phyloP scores from a whole-genome alignment of 177 flowering plant genomes.

The Tripterygium wilfordii region DNA sequence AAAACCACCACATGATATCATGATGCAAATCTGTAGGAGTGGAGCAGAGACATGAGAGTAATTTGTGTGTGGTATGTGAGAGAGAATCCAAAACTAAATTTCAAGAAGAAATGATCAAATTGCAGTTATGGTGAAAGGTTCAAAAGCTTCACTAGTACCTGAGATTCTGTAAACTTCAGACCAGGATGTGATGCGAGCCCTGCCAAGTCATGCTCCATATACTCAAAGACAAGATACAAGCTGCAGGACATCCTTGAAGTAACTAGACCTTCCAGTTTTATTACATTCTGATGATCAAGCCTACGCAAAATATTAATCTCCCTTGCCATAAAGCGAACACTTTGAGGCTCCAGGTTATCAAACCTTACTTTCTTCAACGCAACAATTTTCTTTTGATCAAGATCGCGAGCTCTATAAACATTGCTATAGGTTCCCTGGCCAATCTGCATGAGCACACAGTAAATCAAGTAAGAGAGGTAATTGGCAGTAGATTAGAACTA shows the following conservation, averaged over 20 bases:
- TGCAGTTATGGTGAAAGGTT: too few species aligned
- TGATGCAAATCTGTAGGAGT: too few species aligned
- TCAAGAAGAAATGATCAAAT: too few species aligned
- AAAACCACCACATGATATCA: too few species aligned
- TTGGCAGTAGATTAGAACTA: too few species aligned
- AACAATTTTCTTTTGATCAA: slow-evolving; percentile 81
- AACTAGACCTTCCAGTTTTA: slow-evolving; percentile 90
- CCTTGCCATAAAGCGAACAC: slow-evolving; percentile 98
- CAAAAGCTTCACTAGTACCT: slow-evolving; percentile 39
- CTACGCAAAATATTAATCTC: slow-evolving; percentile 88
- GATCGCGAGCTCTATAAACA: slow-evolving; percentile 94
- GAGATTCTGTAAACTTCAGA: slow-evolving; percentile 83
- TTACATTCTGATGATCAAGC: slow-evolving; percentile 93
- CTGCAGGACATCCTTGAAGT: slow-evolving; percentile 96
- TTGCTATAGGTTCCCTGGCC: slow-evolving; percentile 98
- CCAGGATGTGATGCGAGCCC: slow-evolving; percentile 93
- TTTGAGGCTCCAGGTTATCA: slow-evolving; percentile 95
- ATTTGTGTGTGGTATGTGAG: too few species aligned
- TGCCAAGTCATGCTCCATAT: slow-evolving; percentile 98
- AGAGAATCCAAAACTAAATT: too few species aligned
- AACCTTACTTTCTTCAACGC: slow-evolving; percentile 95
- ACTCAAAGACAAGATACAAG: slow-evolving; percentile 94
- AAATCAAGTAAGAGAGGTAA: not conserved
- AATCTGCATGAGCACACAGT: slow-evolving; percentile 49
- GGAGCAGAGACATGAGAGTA: too few species aligned